Conservation (phyloP, 2,329 filamentous ascomycete genomes). For the Aspergillus pseudoterreus region DNA sequence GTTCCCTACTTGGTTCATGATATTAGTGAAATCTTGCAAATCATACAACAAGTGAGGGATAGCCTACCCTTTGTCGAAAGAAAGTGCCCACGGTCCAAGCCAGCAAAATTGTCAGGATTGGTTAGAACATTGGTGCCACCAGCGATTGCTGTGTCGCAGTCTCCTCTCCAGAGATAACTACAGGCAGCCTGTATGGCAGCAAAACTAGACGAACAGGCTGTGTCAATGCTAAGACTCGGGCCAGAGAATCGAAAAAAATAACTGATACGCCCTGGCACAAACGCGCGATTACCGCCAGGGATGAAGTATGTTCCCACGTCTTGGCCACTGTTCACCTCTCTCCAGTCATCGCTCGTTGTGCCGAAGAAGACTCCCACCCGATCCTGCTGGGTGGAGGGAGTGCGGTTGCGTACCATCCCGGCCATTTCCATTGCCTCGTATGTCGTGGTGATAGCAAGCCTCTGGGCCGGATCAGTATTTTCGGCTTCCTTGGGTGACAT, state of each 20-base stretch:
- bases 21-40: no score
- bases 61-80: conserved; percentile 47
- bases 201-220: conserved; percentile 72
- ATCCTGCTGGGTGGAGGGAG: conserved; percentile 61
- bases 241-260: conserved; percentile 76
- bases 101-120: conserved; percentile 75
- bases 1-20: conserved; percentile 50
- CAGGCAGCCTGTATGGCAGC: conserved; percentile 70
- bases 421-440: conserved; percentile 81
- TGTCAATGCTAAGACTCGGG: conserved; percentile 69
- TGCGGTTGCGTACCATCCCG: conserved; percentile 70
- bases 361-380: conserved; percentile 72
- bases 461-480: conserved; percentile 77
- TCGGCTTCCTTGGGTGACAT: conserved; percentile 79
- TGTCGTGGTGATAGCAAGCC: conserved; percentile 69
- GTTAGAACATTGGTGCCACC: conserved; percentile 74
- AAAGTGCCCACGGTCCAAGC: conserved; percentile 72
- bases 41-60: neutral
- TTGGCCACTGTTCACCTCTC: conserved; percentile 69
- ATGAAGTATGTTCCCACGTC: conserved; percentile 69
- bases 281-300: conserved; percentile 58
- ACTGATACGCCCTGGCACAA: conserved; percentile 16
- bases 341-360: conserved; percentile 72
- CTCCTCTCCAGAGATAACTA: conserved; percentile 68
- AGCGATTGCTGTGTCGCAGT: conserved; percentile 76